Evolutionary conservation across 805 yeast genomes (phyloP), one percentile per base, ranked within the genome.

Genomic region (Candida berthetii): DNA sequence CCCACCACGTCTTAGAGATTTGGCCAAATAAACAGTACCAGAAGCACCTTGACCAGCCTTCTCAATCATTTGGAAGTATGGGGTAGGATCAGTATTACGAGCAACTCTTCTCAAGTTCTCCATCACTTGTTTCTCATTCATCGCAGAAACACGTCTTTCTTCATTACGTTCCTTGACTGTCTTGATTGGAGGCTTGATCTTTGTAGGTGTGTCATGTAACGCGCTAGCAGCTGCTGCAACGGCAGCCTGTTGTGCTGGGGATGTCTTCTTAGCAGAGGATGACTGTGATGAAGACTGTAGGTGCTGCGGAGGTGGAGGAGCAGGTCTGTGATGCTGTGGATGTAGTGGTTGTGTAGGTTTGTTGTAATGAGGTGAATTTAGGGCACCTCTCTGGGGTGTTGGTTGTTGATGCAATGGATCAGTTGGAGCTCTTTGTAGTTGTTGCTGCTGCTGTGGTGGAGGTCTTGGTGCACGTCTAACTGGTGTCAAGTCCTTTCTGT

Each of bases 41-140:
- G 90, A 79, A 0, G 99, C 99, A 55, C 99, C 99, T 66, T 93
- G 98, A 15, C 99, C 99, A 1, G 91, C 93, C 50, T 83, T 82
- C 57, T 82, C 88, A 46, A 85, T 72, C 64, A 84, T 80, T 54
- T 78, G 78, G 66, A 85, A 85, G 45, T 74, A 74, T 34, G 88
- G 83, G 7, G 87, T 72, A n/a, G 99, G 99, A 64, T 93, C 96
- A 35, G 78, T 74, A 52, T 75, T 78, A 48, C 82, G 79, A 9
- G 93, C 96, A 27, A 90, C 96, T 3, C 87, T 77, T 44, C 82
- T 76, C 49, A 93, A 69, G 54, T 84, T 86, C 32, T 84, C 80
- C 74, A 91, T 76, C 19, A 88, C 74, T 65, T 91, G 96, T 36
- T 86, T 80, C 52, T 91, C 96, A n/a, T 85, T 82, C 76, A 89